These are phyloP conservation scores for Psidium guajava DNA, from an alignment of 345 rosid species.

Conservation along the genomic window DNA sequence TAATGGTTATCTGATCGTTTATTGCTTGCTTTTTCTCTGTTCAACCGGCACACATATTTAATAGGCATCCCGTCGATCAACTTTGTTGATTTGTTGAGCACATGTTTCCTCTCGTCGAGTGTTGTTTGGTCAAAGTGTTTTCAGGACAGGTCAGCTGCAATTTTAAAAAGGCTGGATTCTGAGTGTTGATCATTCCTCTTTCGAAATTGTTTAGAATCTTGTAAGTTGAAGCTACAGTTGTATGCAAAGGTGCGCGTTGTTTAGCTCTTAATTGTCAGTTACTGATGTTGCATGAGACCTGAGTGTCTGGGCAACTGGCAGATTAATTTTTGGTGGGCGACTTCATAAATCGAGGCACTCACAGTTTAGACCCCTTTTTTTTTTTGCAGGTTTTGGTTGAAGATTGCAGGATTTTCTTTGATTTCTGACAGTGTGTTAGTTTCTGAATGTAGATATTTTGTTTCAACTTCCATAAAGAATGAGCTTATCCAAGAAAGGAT, in stretches of 20 bases:
- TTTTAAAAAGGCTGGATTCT: not conserved
- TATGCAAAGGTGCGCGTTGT: not conserved
- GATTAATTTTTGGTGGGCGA: not conserved
- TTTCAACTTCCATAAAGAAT: conserved; percentile 38
- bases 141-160: not conserved
- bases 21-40: not conserved
- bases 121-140: not conserved
- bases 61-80: not conserved
- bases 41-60: not conserved
- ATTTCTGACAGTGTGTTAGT: not conserved
- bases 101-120: not conserved
- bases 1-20: not conserved
- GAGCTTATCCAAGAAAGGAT: conserved; percentile 80
- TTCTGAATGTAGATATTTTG: conserved; percentile 15
- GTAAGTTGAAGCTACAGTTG: conserved; percentile 1
- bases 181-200: not conserved
- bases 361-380: conserved; percentile 11
- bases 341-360: not conserved
- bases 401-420: conserved; percentile 17
- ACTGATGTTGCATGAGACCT: not conserved
- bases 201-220: not conserved
- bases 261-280: not conserved
- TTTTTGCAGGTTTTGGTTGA: conserved; percentile 52
- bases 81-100: not conserved
- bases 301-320: not conserved